phyloP scores from a whole-genome alignment of 805 yeast species.

The Candida tibetensis region DNA sequence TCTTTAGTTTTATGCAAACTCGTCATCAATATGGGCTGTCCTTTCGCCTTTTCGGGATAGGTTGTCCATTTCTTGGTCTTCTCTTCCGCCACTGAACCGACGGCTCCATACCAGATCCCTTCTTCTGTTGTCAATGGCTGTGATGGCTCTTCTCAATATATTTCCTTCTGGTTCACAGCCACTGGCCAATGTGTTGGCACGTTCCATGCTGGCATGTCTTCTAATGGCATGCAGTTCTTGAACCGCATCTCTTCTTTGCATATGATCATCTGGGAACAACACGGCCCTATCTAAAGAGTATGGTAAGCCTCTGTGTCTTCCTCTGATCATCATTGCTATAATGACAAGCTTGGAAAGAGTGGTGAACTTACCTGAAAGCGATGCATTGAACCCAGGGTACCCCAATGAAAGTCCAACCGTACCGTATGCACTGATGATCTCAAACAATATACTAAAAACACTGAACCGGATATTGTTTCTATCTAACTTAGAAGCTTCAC shows the following conservation, averaged over 20 bases:
- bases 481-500: constrained; percentile 67
- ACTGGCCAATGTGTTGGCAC: constrained; percentile 12
- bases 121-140: constrained; percentile 1
- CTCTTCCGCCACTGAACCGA: background rate
- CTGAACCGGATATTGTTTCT: constrained; percentile 47
- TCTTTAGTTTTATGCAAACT: no score
- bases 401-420: constrained; percentile 94
- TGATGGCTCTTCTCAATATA: constrained; percentile 5
- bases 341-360: constrained; percentile 78
- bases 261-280: constrained; percentile 69
- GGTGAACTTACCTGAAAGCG: constrained; percentile 72
- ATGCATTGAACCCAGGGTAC: constrained; percentile 61
- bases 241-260: constrained; percentile 58
- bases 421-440: constrained; percentile 92
- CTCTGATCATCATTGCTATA: constrained; percentile 88
- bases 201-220: constrained; percentile 27
- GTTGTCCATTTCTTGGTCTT: background rate
- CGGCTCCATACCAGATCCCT: background rate
- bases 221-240: constrained; percentile 52
- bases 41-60: background rate
- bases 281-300: constrained; percentile 92
- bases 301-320: constrained; percentile 95
- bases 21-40: no score
- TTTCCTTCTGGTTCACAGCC: constrained; percentile 5
- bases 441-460: constrained; percentile 76